These are phyloP conservation scores for Penicillium psychrosexuale DNA, from an alignment of 2,329 filamentous ascomycete genomes.

Conservation along the genomic window DNA sequence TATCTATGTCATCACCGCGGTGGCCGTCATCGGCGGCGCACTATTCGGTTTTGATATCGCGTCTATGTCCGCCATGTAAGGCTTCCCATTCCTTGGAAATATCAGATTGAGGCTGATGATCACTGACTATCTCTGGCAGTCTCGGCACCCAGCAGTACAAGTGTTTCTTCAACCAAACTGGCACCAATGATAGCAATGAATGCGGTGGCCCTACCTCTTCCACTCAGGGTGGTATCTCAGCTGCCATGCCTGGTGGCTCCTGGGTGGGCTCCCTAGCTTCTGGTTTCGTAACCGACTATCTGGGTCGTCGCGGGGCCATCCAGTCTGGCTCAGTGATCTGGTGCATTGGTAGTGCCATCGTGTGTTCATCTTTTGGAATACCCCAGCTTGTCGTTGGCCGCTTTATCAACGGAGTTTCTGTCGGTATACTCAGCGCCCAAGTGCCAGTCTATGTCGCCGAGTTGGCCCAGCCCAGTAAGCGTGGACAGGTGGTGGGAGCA, in stretches of 20 bases:
- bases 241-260: slow-evolving; percentile 70
- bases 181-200: slow-evolving; percentile 26
- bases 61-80: slow-evolving; percentile 63
- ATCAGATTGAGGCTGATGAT: background rate
- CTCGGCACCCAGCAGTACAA: slow-evolving; percentile 67
- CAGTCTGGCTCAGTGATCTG: slow-evolving; percentile 52
- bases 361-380: slow-evolving; percentile 62
- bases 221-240: slow-evolving; percentile 67
- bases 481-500: slow-evolving; percentile 63
- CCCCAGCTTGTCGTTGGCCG: slow-evolving; percentile 70
- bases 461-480: slow-evolving; percentile 55
- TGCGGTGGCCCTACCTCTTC: slow-evolving; percentile 47
- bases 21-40: slow-evolving; percentile 62
- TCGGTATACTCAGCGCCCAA: slow-evolving; percentile 70
- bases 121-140: slow-evolving; percentile 9
- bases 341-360: slow-evolving; percentile 57
- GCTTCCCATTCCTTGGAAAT: background rate
- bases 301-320: slow-evolving; percentile 55
- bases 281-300: slow-evolving; percentile 53
- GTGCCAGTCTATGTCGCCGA: slow-evolving; percentile 70
- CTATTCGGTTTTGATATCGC: slow-evolving; percentile 78
- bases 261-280: slow-evolving; percentile 60
- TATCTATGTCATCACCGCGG: slow-evolving; percentile 57
- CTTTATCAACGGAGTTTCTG: slow-evolving; percentile 67
- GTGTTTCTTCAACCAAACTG: slow-evolving; percentile 64